Evolutionary conservation across 2,329 filamentous ascomycete species (phyloP).

Genomic region (Pyrenochaeta sp.): DNA sequence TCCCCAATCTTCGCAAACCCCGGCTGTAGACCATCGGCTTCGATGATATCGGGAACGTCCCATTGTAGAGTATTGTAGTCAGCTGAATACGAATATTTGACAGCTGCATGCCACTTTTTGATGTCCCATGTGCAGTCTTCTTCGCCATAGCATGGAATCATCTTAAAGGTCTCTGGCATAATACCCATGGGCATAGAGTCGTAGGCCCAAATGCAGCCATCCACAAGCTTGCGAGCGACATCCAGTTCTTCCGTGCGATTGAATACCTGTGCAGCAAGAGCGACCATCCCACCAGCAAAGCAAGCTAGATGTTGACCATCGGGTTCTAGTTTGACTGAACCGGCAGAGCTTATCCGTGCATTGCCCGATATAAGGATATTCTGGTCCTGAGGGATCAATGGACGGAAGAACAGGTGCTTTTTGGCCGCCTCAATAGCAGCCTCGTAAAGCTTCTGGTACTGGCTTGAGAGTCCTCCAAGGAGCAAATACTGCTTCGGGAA

Average conservation of each 20-base stretch:
- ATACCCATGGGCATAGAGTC: conserved; percentile 59
- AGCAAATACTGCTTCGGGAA: conserved; percentile 74
- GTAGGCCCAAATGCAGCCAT: conserved; percentile 66
- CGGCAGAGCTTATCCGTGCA: conserved; percentile 51
- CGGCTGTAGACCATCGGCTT: conserved; percentile 50
- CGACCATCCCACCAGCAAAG: conserved; percentile 65
- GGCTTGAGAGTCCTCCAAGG: conserved; percentile 75
- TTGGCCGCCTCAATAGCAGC: conserved; percentile 73
- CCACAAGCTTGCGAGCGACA: conserved; percentile 59
- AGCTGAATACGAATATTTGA: conserved; percentile 31
- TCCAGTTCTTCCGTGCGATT: conserved; percentile 58
- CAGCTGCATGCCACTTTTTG: conserved; percentile 53
- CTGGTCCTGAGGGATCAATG: conserved; percentile 72
- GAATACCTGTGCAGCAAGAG: conserved; percentile 62
- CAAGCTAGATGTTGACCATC: conserved; percentile 62
- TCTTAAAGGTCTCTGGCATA: conserved; percentile 61
- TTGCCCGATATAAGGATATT: conserved; percentile 80
- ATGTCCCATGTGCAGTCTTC: conserved; percentile 55
- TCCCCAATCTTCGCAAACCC: conserved; percentile 52
- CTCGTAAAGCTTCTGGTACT: conserved; percentile 78
- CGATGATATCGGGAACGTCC: conserved; percentile 42
- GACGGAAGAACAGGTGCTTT: conserved; percentile 78
- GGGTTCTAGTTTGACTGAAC: conserved; percentile 53
- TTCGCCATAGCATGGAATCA: conserved; percentile 53
- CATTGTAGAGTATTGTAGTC: conserved; percentile 15